phyloP scores from a whole-genome alignment of 1,284 basidiomycete genomes.

The Coriolopsis trogii region DNA sequence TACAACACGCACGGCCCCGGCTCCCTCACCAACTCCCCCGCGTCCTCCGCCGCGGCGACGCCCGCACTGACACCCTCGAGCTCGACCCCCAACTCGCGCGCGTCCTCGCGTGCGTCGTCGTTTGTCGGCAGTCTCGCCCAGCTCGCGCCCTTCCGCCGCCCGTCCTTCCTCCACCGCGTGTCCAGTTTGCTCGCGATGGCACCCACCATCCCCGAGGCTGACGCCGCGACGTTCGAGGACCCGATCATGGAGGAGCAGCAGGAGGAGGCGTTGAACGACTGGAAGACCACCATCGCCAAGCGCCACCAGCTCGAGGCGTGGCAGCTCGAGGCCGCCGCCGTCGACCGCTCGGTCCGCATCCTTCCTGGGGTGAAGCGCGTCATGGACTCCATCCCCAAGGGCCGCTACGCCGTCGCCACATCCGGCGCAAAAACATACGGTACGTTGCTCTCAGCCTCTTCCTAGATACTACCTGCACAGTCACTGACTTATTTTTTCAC shows the following conservation, averaged over 20 bases:
- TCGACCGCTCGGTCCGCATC: constrained; percentile 73
- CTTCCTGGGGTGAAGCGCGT: constrained; percentile 73
- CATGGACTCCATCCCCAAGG: constrained; percentile 69
- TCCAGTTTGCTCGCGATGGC: constrained; percentile 50
- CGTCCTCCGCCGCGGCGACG: constrained; percentile 25
- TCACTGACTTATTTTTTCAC: constrained; percentile 15
- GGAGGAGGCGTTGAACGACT: constrained; percentile 35
- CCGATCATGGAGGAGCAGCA: constrained; percentile 43
- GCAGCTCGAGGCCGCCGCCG: constrained; percentile 61
- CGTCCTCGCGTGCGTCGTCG: constrained; percentile 40
- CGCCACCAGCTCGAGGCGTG: constrained; percentile 48
- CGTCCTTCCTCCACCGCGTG: constrained; percentile 53
- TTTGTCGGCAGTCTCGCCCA: constrained; percentile 37
- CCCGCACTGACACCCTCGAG: constrained; percentile 39
- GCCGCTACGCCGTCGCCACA: constrained; percentile 75
- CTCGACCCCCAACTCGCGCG: constrained; percentile 46
- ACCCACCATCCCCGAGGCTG: constrained; percentile 39
- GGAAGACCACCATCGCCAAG: constrained; percentile 30
- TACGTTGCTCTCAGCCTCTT: constrained; percentile 30
- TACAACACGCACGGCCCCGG: constrained; percentile 50
- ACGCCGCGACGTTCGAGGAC: constrained; percentile 40
- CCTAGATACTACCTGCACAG: not conserved
- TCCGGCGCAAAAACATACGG: constrained; percentile 77
- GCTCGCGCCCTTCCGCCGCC: constrained; percentile 41
- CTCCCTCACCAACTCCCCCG: constrained; percentile 33